phyloP scores from a whole-genome alignment of 2,329 filamentous ascomycete species.

The Bretziella fagacearum region DNA sequence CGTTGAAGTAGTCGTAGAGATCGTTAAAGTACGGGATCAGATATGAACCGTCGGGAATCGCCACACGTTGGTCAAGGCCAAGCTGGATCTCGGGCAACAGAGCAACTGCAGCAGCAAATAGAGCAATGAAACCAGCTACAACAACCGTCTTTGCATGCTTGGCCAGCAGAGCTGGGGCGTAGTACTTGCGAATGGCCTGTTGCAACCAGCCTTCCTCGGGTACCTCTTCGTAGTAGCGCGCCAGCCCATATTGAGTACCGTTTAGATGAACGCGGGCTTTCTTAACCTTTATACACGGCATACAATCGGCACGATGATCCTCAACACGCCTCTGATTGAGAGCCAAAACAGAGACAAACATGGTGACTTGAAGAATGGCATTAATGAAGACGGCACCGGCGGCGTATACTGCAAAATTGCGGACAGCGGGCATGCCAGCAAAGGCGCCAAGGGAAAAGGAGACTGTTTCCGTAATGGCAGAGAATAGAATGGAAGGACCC shows the following conservation, averaged over 20 bases:
- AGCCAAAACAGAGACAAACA: constrained; percentile 84
- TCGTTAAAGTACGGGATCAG: constrained; percentile 95
- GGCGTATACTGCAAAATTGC: constrained; percentile 93
- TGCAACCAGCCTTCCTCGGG: constrained; percentile 75
- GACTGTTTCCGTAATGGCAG: constrained; percentile 83
- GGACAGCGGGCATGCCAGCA: constrained; percentile 93
- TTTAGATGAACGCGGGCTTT: constrained; percentile 42
- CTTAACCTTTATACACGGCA: constrained; percentile 73
- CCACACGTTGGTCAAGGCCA: constrained; percentile 85
- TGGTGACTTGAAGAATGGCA: constrained; percentile 86
- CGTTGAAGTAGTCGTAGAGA: constrained; percentile 78
- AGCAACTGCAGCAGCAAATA: constrained; percentile 73
- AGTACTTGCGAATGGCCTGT: constrained; percentile 74
- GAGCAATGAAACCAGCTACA: constrained; percentile 64
- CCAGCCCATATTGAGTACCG: not conserved
- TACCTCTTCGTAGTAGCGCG: constrained; percentile 46
- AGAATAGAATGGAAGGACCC: constrained; percentile 90
- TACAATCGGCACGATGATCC: constrained; percentile 72
- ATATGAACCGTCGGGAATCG: constrained; percentile 85
- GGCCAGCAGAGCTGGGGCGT: constrained; percentile 65
- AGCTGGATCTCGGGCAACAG: constrained; percentile 71
- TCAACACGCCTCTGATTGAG: constrained; percentile 87
- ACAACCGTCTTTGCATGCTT: constrained; percentile 65
- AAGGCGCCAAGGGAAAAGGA: constrained; percentile 86
- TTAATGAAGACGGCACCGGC: constrained; percentile 95